Percentiles rank a stretch among this genome's conserved stretches.
These are phyloP conservation scores for Berberis thunbergii DNA, from an alignment of 164 flowering plant genomes.

Conservation along the genomic window DNA sequence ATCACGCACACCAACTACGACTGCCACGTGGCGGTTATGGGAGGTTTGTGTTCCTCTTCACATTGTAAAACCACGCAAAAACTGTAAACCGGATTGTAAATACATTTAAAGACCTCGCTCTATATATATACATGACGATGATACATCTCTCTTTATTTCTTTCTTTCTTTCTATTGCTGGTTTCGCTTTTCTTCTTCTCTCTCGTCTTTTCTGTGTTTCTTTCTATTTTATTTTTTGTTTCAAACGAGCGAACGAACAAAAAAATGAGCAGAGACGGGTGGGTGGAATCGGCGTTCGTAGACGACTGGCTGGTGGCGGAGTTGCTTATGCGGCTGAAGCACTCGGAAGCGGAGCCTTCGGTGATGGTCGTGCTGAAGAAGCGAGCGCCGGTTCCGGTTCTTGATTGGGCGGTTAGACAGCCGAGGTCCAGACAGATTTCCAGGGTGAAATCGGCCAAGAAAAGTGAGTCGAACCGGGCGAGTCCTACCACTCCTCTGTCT, in stretches of 20 bases:
- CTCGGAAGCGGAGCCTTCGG: background rate
- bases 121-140: no score
- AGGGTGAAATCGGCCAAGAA: constrained; percentile 18
- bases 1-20: no score
- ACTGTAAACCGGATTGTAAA: no score
- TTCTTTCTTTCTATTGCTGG: background rate
- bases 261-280: constrained; percentile 17
- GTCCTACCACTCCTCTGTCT: constrained; percentile 61
- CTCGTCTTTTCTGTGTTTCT: constrained; percentile 5
- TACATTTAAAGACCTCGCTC: no score
- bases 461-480: constrained; percentile 23
- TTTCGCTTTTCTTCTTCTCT: constrained; percentile 1
- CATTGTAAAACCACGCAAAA: no score
- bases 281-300: constrained; percentile 25
- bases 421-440: constrained; percentile 27
- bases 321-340: constrained; percentile 19
- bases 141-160: constrained; percentile 6
- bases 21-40: no score
- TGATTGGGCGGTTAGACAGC: constrained; percentile 39
- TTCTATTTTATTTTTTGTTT: background rate
- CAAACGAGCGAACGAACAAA: background rate
- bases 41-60: no score
- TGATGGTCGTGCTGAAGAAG: background rate
- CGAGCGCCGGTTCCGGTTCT: constrained; percentile 11
- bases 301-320: constrained; percentile 25